These are phyloP conservation scores for Hypsizygus ulmarius DNA, from an alignment of 1,284 basidiomycete species.

Conservation along the genomic window DNA sequence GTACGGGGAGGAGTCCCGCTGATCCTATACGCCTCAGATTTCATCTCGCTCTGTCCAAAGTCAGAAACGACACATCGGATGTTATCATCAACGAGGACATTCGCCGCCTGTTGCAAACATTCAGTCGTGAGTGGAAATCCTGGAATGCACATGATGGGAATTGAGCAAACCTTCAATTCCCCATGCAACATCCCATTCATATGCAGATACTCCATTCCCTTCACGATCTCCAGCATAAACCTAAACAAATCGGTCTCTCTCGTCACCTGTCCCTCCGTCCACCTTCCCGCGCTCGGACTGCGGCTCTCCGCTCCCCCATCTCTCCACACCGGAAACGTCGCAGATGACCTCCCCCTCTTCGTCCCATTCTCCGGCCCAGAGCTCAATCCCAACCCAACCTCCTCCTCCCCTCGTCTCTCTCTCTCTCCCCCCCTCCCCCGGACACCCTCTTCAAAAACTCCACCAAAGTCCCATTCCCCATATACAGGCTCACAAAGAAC, in stretches of 20 bases:
- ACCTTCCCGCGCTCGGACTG: background rate
- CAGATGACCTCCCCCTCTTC: background rate
- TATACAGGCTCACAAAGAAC: conserved; percentile 69
- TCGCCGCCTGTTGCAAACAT: conserved; percentile 58
- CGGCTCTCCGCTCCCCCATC: background rate
- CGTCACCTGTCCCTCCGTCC: conserved; percentile 10
- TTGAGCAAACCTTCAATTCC: conserved; percentile 63
- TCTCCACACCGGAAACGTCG: background rate
- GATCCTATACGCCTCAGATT: conserved; percentile 60
- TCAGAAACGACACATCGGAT: conserved; percentile 70
- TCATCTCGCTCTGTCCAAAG: conserved; percentile 79
- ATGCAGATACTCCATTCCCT: conserved; percentile 78
- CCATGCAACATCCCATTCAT: conserved; percentile 64
- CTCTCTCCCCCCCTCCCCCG: conserved; percentile 8
- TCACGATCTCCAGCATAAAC: conserved; percentile 68
- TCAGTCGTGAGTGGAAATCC: background rate
- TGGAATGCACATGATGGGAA: conserved; percentile 7
- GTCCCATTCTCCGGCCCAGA: background rate
- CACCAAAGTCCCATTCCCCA: conserved; percentile 44
- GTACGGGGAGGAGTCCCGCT: conserved; percentile 56
- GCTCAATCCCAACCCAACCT: conserved; percentile 12
- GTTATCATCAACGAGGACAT: conserved; percentile 69
- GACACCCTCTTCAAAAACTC: conserved; percentile 36
- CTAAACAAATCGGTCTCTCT: conserved; percentile 47
- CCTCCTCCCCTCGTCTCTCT: conserved; percentile 13